These are phyloP conservation scores for Chrysoporthe cubensis DNA, from an alignment of 2,329 filamentous ascomycete genomes.

Conservation along the genomic window DNA sequence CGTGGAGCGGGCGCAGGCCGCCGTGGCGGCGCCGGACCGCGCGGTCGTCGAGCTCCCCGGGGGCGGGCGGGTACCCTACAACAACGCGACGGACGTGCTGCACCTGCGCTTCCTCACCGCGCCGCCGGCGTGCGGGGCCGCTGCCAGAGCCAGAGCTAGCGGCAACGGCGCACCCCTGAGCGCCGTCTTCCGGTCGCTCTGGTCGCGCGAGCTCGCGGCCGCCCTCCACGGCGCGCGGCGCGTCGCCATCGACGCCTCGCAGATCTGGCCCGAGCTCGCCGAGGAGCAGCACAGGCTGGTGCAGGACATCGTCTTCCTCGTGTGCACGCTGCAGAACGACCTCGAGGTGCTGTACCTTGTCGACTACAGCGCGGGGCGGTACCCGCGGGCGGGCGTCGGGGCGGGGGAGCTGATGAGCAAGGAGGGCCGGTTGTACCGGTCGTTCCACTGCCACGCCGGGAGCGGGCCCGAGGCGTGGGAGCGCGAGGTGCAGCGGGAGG, in stretches of 20 bases:
- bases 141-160: background rate
- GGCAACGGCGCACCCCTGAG: conserved; percentile 7
- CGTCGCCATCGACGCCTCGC: conserved; percentile 28
- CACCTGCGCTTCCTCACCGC: conserved; percentile 23
- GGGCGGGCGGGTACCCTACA: conserved; percentile 17
- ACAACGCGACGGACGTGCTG: conserved; percentile 28
- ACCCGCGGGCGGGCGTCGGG: background rate
- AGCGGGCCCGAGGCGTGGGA: conserved; percentile 2
- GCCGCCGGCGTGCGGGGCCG: background rate
- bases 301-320: conserved; percentile 29
- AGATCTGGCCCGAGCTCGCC: conserved; percentile 22
- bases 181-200: conserved; percentile 24
- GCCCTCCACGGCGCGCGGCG: conserved; percentile 27
- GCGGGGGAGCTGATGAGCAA: conserved; percentile 28
- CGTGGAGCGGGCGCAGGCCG: background rate
- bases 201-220: conserved; percentile 22
- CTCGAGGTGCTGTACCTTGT: conserved; percentile 31
- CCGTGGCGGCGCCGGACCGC: conserved; percentile 8
- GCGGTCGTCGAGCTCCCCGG: background rate
- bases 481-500: conserved; percentile 28
- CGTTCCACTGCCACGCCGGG: conserved; percentile 29
- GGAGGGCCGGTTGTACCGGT: conserved; percentile 32
- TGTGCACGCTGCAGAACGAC: conserved; percentile 28
- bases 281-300: conserved; percentile 13
- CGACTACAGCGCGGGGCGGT: conserved; percentile 23